These are phyloP conservation scores for Vaccinium vitisidaea DNA, from an alignment of 148 eudicot species.

Conservation along the genomic window DNA sequence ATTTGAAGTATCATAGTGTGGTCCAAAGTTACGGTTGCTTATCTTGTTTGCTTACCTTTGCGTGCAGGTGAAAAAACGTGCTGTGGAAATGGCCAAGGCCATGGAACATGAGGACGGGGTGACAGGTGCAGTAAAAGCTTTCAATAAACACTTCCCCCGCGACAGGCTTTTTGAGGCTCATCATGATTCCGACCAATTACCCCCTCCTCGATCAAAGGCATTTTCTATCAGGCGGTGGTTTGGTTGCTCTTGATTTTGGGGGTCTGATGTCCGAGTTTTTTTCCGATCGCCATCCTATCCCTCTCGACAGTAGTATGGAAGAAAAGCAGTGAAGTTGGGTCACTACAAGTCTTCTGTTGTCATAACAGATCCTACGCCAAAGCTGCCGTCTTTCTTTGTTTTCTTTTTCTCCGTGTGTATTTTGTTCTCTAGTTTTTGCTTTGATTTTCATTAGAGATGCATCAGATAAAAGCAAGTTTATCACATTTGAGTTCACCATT, in stretches of 20 bases:
- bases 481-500: not conserved
- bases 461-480: not conserved
- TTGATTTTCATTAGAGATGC: not conserved
- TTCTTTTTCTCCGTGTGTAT: not conserved
- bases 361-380: not conserved
- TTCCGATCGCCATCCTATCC: not conserved
- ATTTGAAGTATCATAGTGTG: not conserved
- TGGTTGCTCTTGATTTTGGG: conserved; percentile 23
- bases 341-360: not conserved
- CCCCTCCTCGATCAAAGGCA: conserved; percentile 21
- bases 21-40: not conserved
- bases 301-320: not conserved
- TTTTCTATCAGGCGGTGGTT: conserved; percentile 48
- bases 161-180: conserved; percentile 23
- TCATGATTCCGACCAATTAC: not conserved
- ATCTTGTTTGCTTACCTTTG: not conserved
- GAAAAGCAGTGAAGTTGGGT: not conserved
- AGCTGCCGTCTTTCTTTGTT: not conserved
- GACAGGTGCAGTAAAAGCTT: conserved; percentile 78
- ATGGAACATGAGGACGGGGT: conserved; percentile 83
- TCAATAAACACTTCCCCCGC: conserved; percentile 63
- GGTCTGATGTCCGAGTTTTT: not conserved
- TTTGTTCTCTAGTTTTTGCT: not conserved
- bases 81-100: conserved; percentile 68
- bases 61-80: conserved; percentile 66